Base-by-base conservation (phyloP, 768 basidiomycete genomes). In the Calvatia gigantea region DNA sequence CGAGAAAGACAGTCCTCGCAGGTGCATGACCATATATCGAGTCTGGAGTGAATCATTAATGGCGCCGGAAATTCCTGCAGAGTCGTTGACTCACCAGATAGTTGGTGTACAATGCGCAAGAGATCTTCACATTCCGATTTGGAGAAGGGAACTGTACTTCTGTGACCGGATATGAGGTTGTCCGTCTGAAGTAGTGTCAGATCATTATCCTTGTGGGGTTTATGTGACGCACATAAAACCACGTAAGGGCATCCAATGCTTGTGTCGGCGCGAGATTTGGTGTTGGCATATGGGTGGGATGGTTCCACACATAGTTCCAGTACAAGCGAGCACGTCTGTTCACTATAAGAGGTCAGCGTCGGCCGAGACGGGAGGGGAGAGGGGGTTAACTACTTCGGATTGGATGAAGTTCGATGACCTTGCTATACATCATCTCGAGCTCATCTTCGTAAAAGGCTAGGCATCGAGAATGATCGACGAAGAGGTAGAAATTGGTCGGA, bases 71-170 rank as follows among this genome's bases (percentile, higher is more conserved):
- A 39, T 15, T 33, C 29, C 31, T 7, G 12, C 46, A 37, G 17
- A 41, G 9, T 17, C 12, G 28, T 31, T 31, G 3, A 58, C 62
- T 56, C 52, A 75, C 73, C 49, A 28, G 68, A 62, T n/a, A 76
- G 58, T 27, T 73, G 67, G 31, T 65, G 68, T 2, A 80, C 62
- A 2, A 77, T 62, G n/a, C 66, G 65, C 2, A 75, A 66, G 14
- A 83, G 66, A 48, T 82, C 77, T 60, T 80, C 76, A 48, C 81
- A 82, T 67, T 83, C 80, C 2, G 55, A 45, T 62, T 80, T 81
- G 1, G 81, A 81, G 57, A 83, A 83, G 2, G 82, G 81, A 14
- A 76, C 78, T 1, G 70, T 65, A 58, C 77, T 79, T 41, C 62
- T 70, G 3, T 68, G 42, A 21, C 76, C 77, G 17, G 73, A 72